Evolutionary conservation across 257 asterid species (phyloP).

Genomic region (Eucommia ulmoides): DNA sequence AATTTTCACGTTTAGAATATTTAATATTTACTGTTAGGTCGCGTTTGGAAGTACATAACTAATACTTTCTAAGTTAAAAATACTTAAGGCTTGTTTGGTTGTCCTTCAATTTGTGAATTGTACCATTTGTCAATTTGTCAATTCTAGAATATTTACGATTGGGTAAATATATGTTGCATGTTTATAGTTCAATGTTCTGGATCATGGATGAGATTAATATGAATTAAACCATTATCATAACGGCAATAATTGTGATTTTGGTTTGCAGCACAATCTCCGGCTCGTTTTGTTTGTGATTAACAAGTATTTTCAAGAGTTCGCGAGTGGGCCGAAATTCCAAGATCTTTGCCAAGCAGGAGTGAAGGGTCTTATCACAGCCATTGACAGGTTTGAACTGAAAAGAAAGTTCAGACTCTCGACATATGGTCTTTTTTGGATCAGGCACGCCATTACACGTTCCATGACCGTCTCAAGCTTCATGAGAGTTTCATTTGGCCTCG

Average conservation of each 20-base stretch:
- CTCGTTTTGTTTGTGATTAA: constrained; percentile 82
- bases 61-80: too few species aligned
- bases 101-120: too few species aligned
- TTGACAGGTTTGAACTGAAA: constrained; percentile 82
- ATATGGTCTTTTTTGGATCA: constrained; percentile 88
- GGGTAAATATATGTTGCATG: too few species aligned
- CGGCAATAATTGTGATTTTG: constrained; percentile 4
- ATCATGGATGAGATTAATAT: too few species aligned
- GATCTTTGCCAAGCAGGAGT: constrained; percentile 97
- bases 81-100: too few species aligned
- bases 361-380: constrained; percentile 82
- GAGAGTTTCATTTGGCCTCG: constrained; percentile 86
- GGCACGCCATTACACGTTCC: constrained; percentile 79
- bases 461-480: constrained; percentile 91
- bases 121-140: too few species aligned
- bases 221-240: too few species aligned
- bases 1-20: too few species aligned
- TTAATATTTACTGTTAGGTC: too few species aligned
- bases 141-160: too few species aligned
- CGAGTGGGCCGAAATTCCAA: constrained; percentile 65
- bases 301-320: constrained; percentile 79
- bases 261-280: constrained; percentile 93
- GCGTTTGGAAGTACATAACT: too few species aligned
- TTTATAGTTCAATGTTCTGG: too few species aligned
- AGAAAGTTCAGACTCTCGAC: constrained; percentile 67